A percentile compares a stretch with the other conserved stretches of the same genome.
phyloP scores from a whole-genome alignment of 139 green algal genomes.

The Trebouxia sp. region DNA sequence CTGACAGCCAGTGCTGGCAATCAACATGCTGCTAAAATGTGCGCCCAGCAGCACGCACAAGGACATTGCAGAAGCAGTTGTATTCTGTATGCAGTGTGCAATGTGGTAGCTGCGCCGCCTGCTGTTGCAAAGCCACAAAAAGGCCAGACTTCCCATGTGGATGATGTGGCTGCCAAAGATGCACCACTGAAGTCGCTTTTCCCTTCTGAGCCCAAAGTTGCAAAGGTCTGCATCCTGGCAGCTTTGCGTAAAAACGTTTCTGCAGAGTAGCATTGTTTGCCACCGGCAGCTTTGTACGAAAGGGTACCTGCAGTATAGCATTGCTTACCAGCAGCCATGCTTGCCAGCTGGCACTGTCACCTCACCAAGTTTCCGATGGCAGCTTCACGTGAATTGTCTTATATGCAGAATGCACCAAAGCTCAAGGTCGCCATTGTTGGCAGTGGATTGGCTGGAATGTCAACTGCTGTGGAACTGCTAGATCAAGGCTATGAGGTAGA shows the following conservation, averaged over 20 bases:
- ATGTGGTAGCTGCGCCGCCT: neutral
- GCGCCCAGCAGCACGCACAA: too few relatives aligned
- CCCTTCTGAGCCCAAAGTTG: constrained; percentile 73
- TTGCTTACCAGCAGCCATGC: neutral
- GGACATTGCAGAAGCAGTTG: neutral
- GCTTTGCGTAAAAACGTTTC: neutral
- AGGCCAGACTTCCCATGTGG: neutral
- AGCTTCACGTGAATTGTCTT: neutral
- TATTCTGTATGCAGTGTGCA: neutral
- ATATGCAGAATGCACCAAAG: constrained; percentile 31
- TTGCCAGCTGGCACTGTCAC: neutral
- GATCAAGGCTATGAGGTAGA: constrained; percentile 87
- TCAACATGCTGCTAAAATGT: neutral
- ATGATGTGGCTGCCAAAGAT: constrained; percentile 81
- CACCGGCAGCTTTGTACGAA: too few relatives aligned
- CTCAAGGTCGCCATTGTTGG: constrained; percentile 85
- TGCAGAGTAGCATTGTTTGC: neutral
- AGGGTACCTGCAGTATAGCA: neutral
- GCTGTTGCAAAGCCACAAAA: neutral
- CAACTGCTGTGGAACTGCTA: constrained; percentile 94
- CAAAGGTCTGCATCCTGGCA: neutral
- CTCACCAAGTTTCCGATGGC: neutral
- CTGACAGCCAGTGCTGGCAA: neutral
- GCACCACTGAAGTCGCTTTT: constrained; percentile 84
- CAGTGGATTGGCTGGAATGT: constrained; percentile 85